Percentiles rank a stretch among this genome's conserved stretches.
These are phyloP conservation scores for Castanea sativa DNA, from an alignment of 306 rosid genomes.

Conservation along the genomic window DNA sequence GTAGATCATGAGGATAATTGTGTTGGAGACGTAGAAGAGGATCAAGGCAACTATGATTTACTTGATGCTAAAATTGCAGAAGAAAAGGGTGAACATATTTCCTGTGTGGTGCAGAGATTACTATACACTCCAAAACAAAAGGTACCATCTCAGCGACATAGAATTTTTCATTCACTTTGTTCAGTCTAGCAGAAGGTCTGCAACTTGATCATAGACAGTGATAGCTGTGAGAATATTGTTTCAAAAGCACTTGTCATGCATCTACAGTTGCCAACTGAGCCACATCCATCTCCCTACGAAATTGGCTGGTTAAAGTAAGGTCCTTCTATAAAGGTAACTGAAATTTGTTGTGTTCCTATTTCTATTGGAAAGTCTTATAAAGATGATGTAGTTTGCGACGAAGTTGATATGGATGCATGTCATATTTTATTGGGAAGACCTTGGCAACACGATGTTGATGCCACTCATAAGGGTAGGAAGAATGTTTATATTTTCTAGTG, in stretches of 20 bases:
- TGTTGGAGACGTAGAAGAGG: no score
- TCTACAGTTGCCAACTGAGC: no score
- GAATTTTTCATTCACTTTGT: not conserved
- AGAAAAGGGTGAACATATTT: not conserved
- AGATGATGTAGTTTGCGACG: not conserved
- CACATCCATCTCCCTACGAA: not conserved
- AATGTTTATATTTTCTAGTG: not conserved
- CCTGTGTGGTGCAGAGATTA: not conserved
- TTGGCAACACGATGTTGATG: not conserved
- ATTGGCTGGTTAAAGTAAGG: not conserved
- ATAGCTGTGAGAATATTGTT: not conserved
- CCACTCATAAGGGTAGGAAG: not conserved
- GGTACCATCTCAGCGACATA: not conserved
- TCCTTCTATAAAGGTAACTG: not conserved
- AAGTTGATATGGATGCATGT: not conserved
- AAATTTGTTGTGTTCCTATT: not conserved
- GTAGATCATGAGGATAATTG: no score
- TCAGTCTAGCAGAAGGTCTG: not conserved
- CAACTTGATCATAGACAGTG: not conserved
- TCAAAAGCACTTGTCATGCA: not conserved
- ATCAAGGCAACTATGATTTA: no score
- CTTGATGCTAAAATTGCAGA: no score
- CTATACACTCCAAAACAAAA: not conserved
- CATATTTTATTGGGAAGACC: not conserved
- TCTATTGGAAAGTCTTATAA: not conserved